phyloP scores from a whole-genome alignment of 2,329 filamentous ascomycete genomes.

The Paraphoma sp. region DNA sequence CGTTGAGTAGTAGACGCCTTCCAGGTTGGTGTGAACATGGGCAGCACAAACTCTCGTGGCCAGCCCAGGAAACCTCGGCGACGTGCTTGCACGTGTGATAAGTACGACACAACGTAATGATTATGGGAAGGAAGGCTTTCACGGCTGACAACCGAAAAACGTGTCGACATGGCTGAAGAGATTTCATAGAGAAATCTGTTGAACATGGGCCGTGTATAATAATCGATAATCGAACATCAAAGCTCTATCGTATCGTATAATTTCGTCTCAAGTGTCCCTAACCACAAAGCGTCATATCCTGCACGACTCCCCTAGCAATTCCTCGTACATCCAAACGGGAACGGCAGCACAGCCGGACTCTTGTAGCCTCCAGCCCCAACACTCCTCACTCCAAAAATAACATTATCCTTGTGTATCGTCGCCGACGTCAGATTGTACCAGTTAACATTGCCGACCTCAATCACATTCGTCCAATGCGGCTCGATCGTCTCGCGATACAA shows the following conservation, averaged over 20 bases:
- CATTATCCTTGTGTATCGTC: conserved; percentile 60
- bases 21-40: not conserved
- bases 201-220: no score
- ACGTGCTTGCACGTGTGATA: no score
- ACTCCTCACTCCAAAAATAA: conserved; percentile 60
- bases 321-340: conserved; percentile 35
- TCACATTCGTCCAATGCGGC: conserved; percentile 56
- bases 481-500: conserved; percentile 59
- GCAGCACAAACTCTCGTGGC: not conserved
- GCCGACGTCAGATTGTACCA: conserved; percentile 50
- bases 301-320: conserved; percentile 10
- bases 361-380: conserved; percentile 56
- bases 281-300: no score
- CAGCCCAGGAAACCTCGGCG: not conserved
- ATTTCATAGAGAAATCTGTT: no score
- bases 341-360: conserved; percentile 54
- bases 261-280: no score
- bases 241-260: no score
- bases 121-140: no score
- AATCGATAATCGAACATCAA: no score
- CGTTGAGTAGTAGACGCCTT: not conserved
- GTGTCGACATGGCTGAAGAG: no score
- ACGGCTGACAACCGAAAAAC: no score
- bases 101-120: no score
- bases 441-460: conserved; percentile 54